Conservation (phyloP, 208 protist species). For the Trypanosoma lewisi region DNA sequence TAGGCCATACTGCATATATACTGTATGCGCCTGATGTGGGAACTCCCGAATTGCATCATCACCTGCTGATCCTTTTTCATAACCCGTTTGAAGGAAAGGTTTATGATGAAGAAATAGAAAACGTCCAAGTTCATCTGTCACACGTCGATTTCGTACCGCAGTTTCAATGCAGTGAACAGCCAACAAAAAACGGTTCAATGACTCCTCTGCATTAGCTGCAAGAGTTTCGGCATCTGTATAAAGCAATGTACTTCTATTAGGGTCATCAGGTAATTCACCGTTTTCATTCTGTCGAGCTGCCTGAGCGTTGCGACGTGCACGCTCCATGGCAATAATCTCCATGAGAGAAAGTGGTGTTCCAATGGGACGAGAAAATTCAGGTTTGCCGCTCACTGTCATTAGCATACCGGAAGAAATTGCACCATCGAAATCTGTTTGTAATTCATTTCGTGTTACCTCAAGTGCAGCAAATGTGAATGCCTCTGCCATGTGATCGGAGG, state of each 20-base stretch:
- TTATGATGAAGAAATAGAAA: slow-evolving; percentile 77
- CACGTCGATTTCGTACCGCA: slow-evolving; percentile 45
- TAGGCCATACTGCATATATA: slow-evolving; percentile 62
- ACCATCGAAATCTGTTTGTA: background rate
- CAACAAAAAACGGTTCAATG: slow-evolving; percentile 62
- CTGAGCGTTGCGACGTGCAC: slow-evolving; percentile 25
- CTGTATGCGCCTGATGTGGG: slow-evolving; percentile 60
- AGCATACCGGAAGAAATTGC: background rate
- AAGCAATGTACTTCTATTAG: slow-evolving; percentile 2
- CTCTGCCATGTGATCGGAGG: slow-evolving; percentile 55
- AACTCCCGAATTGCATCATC: slow-evolving; percentile 36
- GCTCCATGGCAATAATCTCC: slow-evolving; percentile 43
- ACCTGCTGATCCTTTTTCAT: background rate
- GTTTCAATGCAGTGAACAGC: slow-evolving; percentile 60
- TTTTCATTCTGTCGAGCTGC: background rate
- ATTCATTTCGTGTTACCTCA: slow-evolving; percentile 13
- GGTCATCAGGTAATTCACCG: background rate
- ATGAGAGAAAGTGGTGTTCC: slow-evolving; percentile 56
- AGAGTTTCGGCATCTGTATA: slow-evolving; percentile 22
- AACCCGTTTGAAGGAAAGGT: slow-evolving; percentile 41
- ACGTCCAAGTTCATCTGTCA: slow-evolving; percentile 48
- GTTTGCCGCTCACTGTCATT: background rate
- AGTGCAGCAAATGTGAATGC: slow-evolving; percentile 62
- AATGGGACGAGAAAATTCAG: background rate
- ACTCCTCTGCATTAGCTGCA: slow-evolving; percentile 40